Conservation (phyloP, 2,329 filamentous ascomycete genomes). For the Pseudogymnoascus pannorum region DNA sequence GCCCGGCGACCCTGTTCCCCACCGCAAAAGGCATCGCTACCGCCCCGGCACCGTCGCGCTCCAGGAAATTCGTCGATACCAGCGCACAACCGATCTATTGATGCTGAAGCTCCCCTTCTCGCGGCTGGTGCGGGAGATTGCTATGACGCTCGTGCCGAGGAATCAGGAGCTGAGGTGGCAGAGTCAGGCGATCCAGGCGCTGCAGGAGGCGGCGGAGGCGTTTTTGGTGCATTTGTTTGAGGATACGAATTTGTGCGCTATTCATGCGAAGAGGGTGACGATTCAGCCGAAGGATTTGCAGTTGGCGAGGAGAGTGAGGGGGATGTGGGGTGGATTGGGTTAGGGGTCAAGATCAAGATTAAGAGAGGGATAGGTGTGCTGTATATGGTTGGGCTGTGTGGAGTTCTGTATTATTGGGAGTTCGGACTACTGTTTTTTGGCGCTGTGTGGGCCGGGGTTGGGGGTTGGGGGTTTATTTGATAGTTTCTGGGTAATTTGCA, state of each 20-base stretch:
- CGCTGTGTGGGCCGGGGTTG: background rate
- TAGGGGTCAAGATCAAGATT: conserved; percentile 29
- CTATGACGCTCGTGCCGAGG: conserved; percentile 52
- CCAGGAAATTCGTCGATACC: conserved; percentile 85
- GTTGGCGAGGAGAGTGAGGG: conserved; percentile 72
- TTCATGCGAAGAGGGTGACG: conserved; percentile 93
- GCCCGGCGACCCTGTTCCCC: conserved; percentile 63
- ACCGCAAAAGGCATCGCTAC: conserved; percentile 56
- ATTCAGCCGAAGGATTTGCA: conserved; percentile 99
- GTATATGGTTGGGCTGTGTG: background rate
- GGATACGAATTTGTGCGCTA: conserved; percentile 90
- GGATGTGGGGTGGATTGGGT: conserved; percentile 66
- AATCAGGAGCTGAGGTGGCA: conserved; percentile 83
- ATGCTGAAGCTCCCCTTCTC: conserved; percentile 75
- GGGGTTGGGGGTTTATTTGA: background rate
- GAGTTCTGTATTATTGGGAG: background rate
- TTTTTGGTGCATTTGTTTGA: conserved; percentile 96
- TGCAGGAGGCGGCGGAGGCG: conserved; percentile 94
- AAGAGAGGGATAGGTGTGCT: background rate
- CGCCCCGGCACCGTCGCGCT: conserved; percentile 77
- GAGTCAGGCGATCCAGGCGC: conserved; percentile 83
- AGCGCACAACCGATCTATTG: conserved; percentile 81
- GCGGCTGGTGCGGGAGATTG: conserved; percentile 71
- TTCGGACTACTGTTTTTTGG: background rate
- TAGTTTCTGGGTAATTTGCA: background rate